Base-by-base conservation (phyloP, 192 early-diverging fungal species). In the Umbelopsis vinacea region DNA sequence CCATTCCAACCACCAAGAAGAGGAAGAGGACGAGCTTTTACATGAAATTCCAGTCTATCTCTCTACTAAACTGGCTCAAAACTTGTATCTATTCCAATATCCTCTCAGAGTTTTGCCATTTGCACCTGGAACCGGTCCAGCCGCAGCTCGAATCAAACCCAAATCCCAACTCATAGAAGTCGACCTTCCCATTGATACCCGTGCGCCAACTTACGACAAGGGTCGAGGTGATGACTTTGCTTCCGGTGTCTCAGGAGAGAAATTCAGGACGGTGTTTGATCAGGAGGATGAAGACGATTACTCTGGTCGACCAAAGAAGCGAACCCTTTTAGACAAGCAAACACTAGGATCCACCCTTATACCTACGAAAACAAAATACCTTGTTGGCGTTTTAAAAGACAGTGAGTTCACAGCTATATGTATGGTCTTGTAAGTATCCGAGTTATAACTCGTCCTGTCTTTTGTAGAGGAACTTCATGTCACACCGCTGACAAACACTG, bases 21-120 rank as follows among this genome's bases (percentile, higher is more conserved):
- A 83, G 19, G 84, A 85, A 29, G 88, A 89, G 57, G 91, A 92
- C 52, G 87, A 90, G 67, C 75, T 95, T 33, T 71, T 92, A 35
- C 86, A 85, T 15, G 92, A 94, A 74, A 87, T 94, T 48, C 92
- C 93, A 14, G 90, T 98, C 2, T 97, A 84, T 73, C 78, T 97
- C 21, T 88, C 94, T 4, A 84, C 88, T 37, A 71, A 87, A 48
- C 81, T 97, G 0, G 79, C 84, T 11, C 86, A 92, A 55, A 75
- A 88, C 72, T 84, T 98, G 14, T 89, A 92, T 66, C 76, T 97
- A 21, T 83, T 96, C 33, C 96, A 97, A 79, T 96, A 91, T 71
- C 97, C 96, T 24, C 86, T 93, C 52, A 85, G 87, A 15, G 52
- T 81, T 38, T 54, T 84, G 67, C 83, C 84, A 26, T 82, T 86